Evolutionary conservation across 164 flowering plant species (phyloP), one percentile per base, ranked within the genome.

Genomic region (Magnolia officinalis): DNA sequence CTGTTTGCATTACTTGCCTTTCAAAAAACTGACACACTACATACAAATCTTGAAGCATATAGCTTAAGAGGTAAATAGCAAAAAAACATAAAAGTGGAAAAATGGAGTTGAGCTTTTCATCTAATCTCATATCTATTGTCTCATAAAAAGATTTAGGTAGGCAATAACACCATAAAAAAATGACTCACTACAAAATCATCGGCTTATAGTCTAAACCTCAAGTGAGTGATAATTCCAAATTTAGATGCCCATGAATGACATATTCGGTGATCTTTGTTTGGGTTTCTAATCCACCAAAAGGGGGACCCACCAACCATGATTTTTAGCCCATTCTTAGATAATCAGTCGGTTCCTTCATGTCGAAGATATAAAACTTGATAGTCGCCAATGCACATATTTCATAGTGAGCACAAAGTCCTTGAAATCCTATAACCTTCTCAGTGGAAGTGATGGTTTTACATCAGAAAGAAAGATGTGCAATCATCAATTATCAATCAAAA

Each of bases 1-100:
- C 99, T 96, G 81, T 82, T 76, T 16, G 18, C 16, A 55, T 55
- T 11, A 11, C 18, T 29, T 68, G 9, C 37, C 26, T 49, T 58
- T 81, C 73, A 67, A 64, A 19, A 49, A 49, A 20, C 68, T 18
- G 10, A 70, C 63, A 75, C 16, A 71, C 61, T 26, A 49, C 24
- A 70, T 63, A n/a, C 11, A 65, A 23, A 24, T 67, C 70, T 16
- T 26, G 45, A 67, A 68, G 71, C 49, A 68, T 29, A 31, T 68
- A 11, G 45, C 49, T 68, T 24, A 68, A 74, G 11, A 6, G 18
- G 37, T 51, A 77, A 5, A 68, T n/a, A 18, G 49, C 37, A 23
- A 70, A 45, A 23, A 23, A 50, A 11, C 4, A 4, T 19, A 59
- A 11, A 21, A 10, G 63, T 7, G 6, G 70, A 5, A 31, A 63